Conservation (phyloP, 352 stramenopile genomes). For the Phytophthora ohioensis region DNA sequence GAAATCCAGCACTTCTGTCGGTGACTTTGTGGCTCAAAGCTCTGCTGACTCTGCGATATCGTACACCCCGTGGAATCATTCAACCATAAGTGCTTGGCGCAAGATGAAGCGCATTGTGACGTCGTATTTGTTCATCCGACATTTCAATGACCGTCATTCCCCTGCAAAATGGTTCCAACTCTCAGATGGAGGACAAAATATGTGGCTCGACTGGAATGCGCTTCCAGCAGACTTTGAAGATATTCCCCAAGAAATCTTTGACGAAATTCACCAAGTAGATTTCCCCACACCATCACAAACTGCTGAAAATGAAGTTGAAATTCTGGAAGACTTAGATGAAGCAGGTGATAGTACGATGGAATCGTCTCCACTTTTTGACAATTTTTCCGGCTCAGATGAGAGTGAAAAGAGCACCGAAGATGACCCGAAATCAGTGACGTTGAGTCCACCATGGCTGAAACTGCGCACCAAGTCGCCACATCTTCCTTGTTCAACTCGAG, state of each 20-base stretch:
- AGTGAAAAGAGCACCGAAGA: background rate
- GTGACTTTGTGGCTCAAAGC: conserved; percentile 6
- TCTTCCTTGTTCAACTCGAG: background rate
- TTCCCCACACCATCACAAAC: background rate
- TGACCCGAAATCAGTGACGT: background rate
- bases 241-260: conserved; percentile 26
- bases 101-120: conserved; percentile 36
- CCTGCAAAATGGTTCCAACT: conserved; percentile 28
- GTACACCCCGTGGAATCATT: conserved; percentile 27
- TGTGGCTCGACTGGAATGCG: conserved; percentile 17
- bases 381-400: conserved; percentile 4
- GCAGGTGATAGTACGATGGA: too few relatives aligned
- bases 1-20: conserved; percentile 4
- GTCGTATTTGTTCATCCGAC: conserved; percentile 33
- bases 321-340: background rate
- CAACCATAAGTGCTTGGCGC: conserved; percentile 22
- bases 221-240: conserved; percentile 40
- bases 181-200: conserved; percentile 15
- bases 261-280: conserved; percentile 28
- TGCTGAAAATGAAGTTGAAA: background rate
- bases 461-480: conserved; percentile 6
- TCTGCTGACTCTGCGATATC: conserved; percentile 17
- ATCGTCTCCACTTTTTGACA: background rate
- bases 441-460: conserved; percentile 5
- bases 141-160: conserved; percentile 16